Base-by-base conservation (phyloP, 345 rosid genomes). In the Salix brachista region DNA sequence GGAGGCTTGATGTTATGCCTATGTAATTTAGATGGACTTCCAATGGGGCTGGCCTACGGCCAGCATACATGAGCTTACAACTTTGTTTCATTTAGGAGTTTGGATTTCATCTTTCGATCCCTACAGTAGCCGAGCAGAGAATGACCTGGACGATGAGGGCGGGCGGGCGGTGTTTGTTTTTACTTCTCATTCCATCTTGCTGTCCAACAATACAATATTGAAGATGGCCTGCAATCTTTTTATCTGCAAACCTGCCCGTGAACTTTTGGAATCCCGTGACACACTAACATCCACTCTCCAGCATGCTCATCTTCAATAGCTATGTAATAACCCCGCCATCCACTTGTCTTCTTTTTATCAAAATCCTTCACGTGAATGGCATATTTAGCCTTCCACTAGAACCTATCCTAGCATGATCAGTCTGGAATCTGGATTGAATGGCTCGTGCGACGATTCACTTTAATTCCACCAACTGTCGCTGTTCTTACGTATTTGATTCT, bases 261-360 rank as follows among this genome's bases (percentile, higher is more conserved):
- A 64, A 62, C 39, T 28, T 74, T 28, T 34, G 58, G 52, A 74
- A 44, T 41, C 44, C 69, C 60, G 69, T 64, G 69, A 64, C 60
- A 7, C 68, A 61, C 69, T 13, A 46, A 16, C 12, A 23, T 37
- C 39, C 60, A 44, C 36, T 36, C 37, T 36, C 37, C 0, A 36
- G 37, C 37, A 36, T 36, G 37, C 37, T 36, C 7, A 5, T 36
- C 37, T 36, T 36, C 37, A 36, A 11, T 21, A 6, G 32, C n/a
- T 0, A 8, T 34, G 46, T 48, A 14, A 19, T 13, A 21, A 50
- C 6, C 37, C 36, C 56, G 3, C 4, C 74, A 19, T 19, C 28
- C 5, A 65, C 21, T 13, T 4, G 21, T 21, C 21, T 19, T 39
- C 58, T 44, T 25, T 41, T n/a, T 3, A 17, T 4, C 3, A 41